A percentile compares a stretch with the other conserved stretches of the same genome.
phyloP scores from a whole-genome alignment of 2,329 filamentous ascomycete species.

The Aureobasidium sp. region DNA sequence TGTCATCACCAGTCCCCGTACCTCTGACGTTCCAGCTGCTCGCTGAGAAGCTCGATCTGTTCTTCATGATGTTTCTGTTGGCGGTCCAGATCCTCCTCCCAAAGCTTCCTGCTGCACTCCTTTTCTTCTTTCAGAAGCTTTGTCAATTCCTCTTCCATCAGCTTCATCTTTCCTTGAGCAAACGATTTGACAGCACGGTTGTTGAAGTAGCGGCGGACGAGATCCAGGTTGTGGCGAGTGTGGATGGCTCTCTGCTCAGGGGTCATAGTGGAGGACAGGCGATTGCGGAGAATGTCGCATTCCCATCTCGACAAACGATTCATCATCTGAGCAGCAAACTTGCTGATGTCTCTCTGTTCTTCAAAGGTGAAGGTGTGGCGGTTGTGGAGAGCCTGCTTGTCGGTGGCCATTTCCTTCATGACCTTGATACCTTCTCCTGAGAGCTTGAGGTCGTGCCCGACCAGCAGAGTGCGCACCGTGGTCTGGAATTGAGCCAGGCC shows the following conservation, averaged over 20 bases:
- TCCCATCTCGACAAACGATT: background rate
- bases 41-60: background rate
- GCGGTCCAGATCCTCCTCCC: background rate
- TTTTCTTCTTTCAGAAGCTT: background rate
- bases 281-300: background rate
- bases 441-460: background rate
- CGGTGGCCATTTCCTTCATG: conserved; percentile 5
- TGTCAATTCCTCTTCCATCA: background rate
- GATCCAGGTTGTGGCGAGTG: background rate
- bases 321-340: background rate
- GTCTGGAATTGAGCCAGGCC: background rate
- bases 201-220: background rate
- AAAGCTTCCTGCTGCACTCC: background rate
- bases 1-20: background rate
- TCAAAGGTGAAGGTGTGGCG: background rate
- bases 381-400: background rate
- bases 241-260: background rate
- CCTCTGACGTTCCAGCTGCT: background rate
- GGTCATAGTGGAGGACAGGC: background rate
- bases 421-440: background rate
- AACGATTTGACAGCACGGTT: background rate
- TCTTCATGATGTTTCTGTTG: background rate
- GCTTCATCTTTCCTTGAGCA: background rate
- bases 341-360: background rate
- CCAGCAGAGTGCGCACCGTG: background rate